Percentiles rank a stretch among this genome's conserved stretches.
Evolutionary conservation across 352 stramenopile genomes (phyloP).

Genomic region (Phytophthora aleatoria): DNA sequence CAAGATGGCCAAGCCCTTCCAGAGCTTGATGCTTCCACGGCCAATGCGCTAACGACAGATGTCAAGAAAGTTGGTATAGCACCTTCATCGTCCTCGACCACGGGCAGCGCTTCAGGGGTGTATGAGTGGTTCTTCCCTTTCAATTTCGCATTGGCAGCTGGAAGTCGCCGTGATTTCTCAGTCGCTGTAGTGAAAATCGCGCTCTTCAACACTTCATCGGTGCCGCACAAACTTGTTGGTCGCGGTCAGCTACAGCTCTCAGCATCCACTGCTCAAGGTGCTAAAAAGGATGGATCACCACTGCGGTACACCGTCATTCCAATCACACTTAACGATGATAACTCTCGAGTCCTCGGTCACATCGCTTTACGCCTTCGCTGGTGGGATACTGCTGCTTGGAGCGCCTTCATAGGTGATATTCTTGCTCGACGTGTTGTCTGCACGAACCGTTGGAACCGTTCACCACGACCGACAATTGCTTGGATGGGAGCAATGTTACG

Average conservation of each 20-base stretch:
- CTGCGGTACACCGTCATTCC: constrained; percentile 32
- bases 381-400: constrained; percentile 57
- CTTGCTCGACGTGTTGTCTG: constrained; percentile 59
- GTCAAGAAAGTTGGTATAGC: constrained; percentile 21
- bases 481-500: constrained; percentile 75
- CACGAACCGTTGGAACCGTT: constrained; percentile 57
- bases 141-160: constrained; percentile 17
- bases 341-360: constrained; percentile 26
- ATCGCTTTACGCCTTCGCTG: constrained; percentile 41
- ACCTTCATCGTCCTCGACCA: constrained; percentile 20
- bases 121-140: constrained; percentile 49
- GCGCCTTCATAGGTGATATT: constrained; percentile 38
- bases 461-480: constrained; percentile 36
- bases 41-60: not conserved
- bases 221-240: constrained; percentile 23
- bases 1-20: constrained; percentile 18
- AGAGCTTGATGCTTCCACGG: not conserved
- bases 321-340: constrained; percentile 13
- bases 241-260: constrained; percentile 27
- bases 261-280: constrained; percentile 3
- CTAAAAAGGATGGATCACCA: constrained; percentile 30
- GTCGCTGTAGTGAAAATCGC: constrained; percentile 21
- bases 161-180: constrained; percentile 4
- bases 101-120: constrained; percentile 7
- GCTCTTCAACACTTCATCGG: constrained; percentile 31